Evolutionary conservation across 805 yeast genomes (phyloP).

Genomic region (Ogataea haglerorum): DNA sequence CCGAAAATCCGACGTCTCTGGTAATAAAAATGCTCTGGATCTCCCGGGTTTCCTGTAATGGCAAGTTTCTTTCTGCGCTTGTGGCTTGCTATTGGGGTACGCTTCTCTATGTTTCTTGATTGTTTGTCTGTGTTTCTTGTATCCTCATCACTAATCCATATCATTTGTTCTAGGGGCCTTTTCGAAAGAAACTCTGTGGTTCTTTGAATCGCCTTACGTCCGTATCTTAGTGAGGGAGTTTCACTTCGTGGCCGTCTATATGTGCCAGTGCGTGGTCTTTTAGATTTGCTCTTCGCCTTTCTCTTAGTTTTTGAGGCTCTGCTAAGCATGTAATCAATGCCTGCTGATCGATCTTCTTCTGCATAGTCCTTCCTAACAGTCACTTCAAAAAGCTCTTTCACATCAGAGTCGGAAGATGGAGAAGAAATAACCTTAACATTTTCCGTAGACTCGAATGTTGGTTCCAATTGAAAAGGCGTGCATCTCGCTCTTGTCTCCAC

Average conservation of each 20-base stretch:
- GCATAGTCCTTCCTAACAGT: conserved; percentile 20
- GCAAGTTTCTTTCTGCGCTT: neutral
- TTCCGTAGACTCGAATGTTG: neutral
- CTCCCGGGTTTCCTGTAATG: neutral
- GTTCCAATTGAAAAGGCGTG: neutral
- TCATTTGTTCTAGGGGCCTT: neutral
- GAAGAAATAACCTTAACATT: conserved; percentile 10
- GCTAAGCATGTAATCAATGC: conserved; percentile 29
- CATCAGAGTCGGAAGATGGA: conserved; percentile 13
- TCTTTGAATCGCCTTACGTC: neutral
- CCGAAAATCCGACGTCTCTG: conserved; percentile 24
- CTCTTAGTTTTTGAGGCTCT: neutral
- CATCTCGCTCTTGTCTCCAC: too few species aligned
- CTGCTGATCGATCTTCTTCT: conserved; percentile 25
- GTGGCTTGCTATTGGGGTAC: neutral
- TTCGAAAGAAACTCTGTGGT: neutral
- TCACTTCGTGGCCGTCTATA: neutral
- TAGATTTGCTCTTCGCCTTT: neutral
- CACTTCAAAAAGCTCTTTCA: conserved; percentile 6
- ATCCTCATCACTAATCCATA: neutral
- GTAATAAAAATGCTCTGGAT: conserved; percentile 19
- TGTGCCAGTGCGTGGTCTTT: conserved; percentile 1
- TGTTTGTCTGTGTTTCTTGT: too few species aligned
- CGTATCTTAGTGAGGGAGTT: neutral
- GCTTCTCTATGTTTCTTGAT: too few species aligned